Evolutionary conservation across 2,329 filamentous ascomycete genomes (phyloP), one percentile per base, ranked within the genome.

Genomic region (Apiospora marii): DNA sequence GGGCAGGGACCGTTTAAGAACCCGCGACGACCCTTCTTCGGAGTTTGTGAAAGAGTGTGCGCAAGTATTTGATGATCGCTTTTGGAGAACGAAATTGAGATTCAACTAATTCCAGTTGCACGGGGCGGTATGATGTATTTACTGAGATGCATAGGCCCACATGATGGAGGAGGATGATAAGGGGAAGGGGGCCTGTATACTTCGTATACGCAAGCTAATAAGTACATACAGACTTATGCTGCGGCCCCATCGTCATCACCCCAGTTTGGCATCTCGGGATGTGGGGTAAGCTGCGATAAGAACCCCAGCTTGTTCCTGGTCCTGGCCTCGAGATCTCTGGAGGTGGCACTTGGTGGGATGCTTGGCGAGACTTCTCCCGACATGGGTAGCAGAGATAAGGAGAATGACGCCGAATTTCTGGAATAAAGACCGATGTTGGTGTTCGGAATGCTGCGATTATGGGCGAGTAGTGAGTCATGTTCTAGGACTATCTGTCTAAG

Each of bases 231-330:
- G 22, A 58, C 27, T 37, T 41, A n/a, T 41, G 34, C 19, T 41
- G 30, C 58, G 34, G 58, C 34, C 58, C 58, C 34, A 13, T 41
- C 58, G 19, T 41, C 34, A 64, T 41, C 30, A 64, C 58, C 58
- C 58, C 58, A 22, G 53, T 61, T 37, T 34, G 34, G 13, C 34
- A 41, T 41, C 19, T 37, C 58, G 58, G 58, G 58, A 64, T 64
- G 58, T 64, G 58, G 58, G 58, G 58, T 64, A n/a, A 61, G 30
- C 53, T n/a, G 34, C 19, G 58, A 64, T 64, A 64, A 64, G 34
- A 22, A 64, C 58, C 58, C 30, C 34, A 10, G 58, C 34, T 64
- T 41, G 53, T 61, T 61, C 53, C 53, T 61, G 30, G 51, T 22
- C 53, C 27, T 34, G 16, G 30, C 53, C 58, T 41, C 34, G n/a